These are phyloP conservation scores for Rhizopogon vinicolor DNA, from an alignment of 768 basidiomycete genomes.

Conservation along the genomic window DNA sequence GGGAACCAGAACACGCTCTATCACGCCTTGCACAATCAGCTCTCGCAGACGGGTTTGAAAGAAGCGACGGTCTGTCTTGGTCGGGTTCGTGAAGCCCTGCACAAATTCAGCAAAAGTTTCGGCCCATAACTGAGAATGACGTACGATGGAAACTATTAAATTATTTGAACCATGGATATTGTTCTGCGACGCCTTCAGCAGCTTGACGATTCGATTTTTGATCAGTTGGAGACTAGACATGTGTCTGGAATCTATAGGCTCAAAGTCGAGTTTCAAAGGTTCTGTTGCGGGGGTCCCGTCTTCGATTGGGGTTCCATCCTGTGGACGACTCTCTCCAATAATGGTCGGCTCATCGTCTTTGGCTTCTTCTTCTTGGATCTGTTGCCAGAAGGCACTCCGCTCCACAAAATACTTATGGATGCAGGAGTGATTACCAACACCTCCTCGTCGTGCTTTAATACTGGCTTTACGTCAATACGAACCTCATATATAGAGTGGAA, in stretches of 20 bases:
- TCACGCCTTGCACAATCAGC: constrained; percentile 64
- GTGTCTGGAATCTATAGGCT: constrained; percentile 74
- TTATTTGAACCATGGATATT: constrained; percentile 70
- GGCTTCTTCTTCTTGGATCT: constrained; percentile 66
- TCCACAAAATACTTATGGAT: constrained; percentile 86
- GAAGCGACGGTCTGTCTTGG: constrained; percentile 76
- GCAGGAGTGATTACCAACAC: constrained; percentile 71
- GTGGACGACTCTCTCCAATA: constrained; percentile 7
- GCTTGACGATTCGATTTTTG: constrained; percentile 62
- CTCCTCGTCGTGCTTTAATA: constrained; percentile 73
- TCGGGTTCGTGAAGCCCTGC: constrained; percentile 74
- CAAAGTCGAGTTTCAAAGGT: constrained; percentile 44
- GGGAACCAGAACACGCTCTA: constrained; percentile 73
- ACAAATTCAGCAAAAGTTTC: background rate
- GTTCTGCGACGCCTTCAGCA: constrained; percentile 68
- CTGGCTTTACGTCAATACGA: constrained; percentile 28
- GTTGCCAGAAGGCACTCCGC: constrained; percentile 69
- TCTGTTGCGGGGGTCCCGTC: constrained; percentile 15
- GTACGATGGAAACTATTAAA: constrained; percentile 70
- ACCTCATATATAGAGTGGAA: background rate
- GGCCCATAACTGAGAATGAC: constrained; percentile 19
- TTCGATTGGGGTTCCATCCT: constrained; percentile 9
- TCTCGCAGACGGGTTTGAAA: constrained; percentile 73
- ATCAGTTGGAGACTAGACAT: constrained; percentile 72
- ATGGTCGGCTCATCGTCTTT: constrained; percentile 25